phyloP scores from a whole-genome alignment of 202 grass and related monocot genomes.

The Schoenoplectus triqueter region DNA sequence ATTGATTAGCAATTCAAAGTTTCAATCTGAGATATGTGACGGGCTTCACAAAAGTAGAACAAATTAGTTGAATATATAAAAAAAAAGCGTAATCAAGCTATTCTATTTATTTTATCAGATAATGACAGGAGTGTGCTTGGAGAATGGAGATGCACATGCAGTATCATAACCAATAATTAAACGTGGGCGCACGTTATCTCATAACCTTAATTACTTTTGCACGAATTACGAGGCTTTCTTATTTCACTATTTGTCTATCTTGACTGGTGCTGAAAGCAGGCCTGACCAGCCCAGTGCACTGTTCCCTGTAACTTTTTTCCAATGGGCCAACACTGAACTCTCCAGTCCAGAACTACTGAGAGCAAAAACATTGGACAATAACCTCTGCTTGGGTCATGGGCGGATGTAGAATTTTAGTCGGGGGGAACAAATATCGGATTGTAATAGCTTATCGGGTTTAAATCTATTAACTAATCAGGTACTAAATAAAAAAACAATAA shows the following conservation, averaged over 20 bases:
- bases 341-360: conserved; percentile 6
- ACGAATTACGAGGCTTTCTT: conserved; percentile 20
- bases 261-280: conserved; percentile 9
- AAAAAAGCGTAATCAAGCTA: not conserved
- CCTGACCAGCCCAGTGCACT: conserved; percentile 33
- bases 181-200: conserved; percentile 2
- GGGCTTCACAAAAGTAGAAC: not conserved
- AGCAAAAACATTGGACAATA: not conserved
- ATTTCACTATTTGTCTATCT: conserved; percentile 24
- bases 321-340: conserved; percentile 20
- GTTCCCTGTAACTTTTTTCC: not conserved
- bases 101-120: conserved; percentile 1
- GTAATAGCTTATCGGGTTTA: no score
- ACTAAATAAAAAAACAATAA: no score
- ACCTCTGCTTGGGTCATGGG: no score
- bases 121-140: conserved; percentile 34
- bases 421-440: no score
- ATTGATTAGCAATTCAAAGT: not conserved
- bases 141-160: conserved; percentile 30
- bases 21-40: conserved; percentile 6
- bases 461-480: no score
- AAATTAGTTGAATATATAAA: not conserved
- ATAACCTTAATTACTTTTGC: conserved; percentile 16
- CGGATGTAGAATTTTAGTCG: not conserved
- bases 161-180: conserved; percentile 20